Conservation (phyloP, 345 rosid species). For the Eutrema japonicum region DNA sequence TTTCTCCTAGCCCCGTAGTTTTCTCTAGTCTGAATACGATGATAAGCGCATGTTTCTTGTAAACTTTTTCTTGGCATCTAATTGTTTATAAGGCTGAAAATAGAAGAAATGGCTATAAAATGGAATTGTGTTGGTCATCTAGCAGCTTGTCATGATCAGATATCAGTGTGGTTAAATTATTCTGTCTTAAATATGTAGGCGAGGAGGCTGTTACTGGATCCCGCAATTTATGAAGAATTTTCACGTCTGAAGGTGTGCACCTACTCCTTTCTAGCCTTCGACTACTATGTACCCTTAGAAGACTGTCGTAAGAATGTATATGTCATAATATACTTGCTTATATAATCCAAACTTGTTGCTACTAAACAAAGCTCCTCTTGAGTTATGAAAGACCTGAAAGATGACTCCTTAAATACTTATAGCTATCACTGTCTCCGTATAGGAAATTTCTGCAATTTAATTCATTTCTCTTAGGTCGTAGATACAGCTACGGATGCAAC, state of each 20-base stretch:
- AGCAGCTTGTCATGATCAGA: slow-evolving; percentile 1
- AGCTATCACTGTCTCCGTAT: background rate
- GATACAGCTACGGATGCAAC: background rate
- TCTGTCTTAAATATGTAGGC: slow-evolving; percentile 57
- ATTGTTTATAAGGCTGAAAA: slow-evolving; percentile 10
- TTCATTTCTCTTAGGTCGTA: slow-evolving; percentile 14
- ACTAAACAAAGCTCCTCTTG: background rate
- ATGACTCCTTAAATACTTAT: background rate
- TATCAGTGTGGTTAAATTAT: background rate
- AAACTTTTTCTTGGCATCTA: background rate
- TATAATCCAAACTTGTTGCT: background rate
- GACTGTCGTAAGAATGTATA: slow-evolving; percentile 8
- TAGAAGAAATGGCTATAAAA: slow-evolving; percentile 8
- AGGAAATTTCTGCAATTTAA: background rate
- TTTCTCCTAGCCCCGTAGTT: slow-evolving; percentile 8
- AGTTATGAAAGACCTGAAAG: slow-evolving; percentile 17
- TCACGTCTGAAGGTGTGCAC: slow-evolving; percentile 81
- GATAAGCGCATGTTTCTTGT: background rate
- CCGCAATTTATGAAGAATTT: slow-evolving; percentile 96
- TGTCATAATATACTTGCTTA: background rate
- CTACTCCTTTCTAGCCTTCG: slow-evolving; percentile 7
- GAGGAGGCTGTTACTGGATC: slow-evolving; percentile 90
- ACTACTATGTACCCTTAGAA: background rate
- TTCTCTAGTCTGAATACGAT: background rate
- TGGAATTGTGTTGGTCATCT: background rate